Evolutionary conservation across 2,329 filamentous ascomycete genomes (phyloP).

Genomic region (Trichoderma sp.): DNA sequence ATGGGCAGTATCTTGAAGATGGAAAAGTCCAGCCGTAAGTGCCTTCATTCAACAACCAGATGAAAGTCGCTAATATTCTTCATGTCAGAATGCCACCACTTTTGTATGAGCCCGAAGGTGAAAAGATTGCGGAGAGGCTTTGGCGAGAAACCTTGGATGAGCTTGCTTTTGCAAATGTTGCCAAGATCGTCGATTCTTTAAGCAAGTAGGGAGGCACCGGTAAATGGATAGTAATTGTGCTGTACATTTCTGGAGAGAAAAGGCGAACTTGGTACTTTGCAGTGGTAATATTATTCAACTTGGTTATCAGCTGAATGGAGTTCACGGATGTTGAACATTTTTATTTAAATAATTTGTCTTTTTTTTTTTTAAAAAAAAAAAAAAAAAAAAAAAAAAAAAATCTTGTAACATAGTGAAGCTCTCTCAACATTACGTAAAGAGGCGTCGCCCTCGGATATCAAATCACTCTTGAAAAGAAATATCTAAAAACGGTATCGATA

Average conservation of each 20-base stretch:
- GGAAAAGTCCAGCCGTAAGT: conserved; percentile 7
- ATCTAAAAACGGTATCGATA: neutral
- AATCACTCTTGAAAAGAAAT: neutral
- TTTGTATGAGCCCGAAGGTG: neutral
- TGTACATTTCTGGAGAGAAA: neutral
- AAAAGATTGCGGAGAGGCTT: neutral
- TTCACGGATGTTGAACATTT: neutral
- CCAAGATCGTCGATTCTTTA: neutral
- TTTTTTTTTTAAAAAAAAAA: neutral
- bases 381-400: no score
- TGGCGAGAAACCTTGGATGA: conserved; percentile 5
- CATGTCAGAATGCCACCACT: neutral
- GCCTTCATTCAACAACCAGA: no score
- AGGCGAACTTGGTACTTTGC: neutral
- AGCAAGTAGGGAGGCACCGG: neutral
- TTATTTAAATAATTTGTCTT: neutral
- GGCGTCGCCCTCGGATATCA: neutral
- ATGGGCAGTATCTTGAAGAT: conserved; percentile 11
- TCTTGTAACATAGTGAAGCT: neutral
- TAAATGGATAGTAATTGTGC: neutral
- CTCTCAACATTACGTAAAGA: neutral
- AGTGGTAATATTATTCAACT: neutral
- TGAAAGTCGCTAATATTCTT: neutral
- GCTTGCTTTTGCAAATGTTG: neutral
- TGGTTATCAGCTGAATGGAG: neutral